Base-by-base conservation (phyloP, 2,329 filamentous ascomycete species). In the Microcyclosporella mali region DNA sequence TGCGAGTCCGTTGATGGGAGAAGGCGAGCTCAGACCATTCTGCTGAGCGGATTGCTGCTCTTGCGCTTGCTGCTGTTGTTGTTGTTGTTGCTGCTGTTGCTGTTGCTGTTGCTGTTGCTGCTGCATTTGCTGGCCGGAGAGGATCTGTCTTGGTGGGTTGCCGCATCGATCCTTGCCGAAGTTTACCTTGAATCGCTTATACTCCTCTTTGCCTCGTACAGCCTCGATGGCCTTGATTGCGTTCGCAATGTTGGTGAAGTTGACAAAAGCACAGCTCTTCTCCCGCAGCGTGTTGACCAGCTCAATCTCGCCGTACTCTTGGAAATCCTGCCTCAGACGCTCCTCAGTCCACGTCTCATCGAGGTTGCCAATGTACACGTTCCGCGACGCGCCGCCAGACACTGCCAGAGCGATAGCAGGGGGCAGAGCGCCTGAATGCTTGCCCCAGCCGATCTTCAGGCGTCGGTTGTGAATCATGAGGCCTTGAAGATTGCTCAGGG, bases 221-320 rank as follows among this genome's bases (percentile, higher is more conserved):
- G 89, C 92, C 69, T 98, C 92, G 53, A 98, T 98, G 1, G 92
- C 92, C 73, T 98, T 98, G 74, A 98, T 98, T 38, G 92, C 92
- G 58, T 98, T 98, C 62, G 92, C 92, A 63, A 98, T 98, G 71
- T 98, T 98, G 63, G 92, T 98, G 66, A 98, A 98, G 72, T 98
- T 98, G 65, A 98, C 92, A 64, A 98, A 98, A 0, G 92, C 92
- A 66, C 92, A 98, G 71, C 89, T 95, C 81, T 98, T 98, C 74
- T 98, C 92, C 41, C 92, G 84, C 47, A 98, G 73, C 12, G 92
- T 86, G 69, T 98, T 98, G 51, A 98, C 88, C 51, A 98, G 74
- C 70, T 98, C 92, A 60, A 98, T 97, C 69, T 98, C 92, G 53
- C 92, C 92, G 59, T 87, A 97, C 65, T 97, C 90, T 27, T 89